Evolutionary conservation across 2,329 filamentous ascomycete genomes (phyloP), one percentile per base, ranked within the genome.

Genomic region (Sarocladium oryzae): DNA sequence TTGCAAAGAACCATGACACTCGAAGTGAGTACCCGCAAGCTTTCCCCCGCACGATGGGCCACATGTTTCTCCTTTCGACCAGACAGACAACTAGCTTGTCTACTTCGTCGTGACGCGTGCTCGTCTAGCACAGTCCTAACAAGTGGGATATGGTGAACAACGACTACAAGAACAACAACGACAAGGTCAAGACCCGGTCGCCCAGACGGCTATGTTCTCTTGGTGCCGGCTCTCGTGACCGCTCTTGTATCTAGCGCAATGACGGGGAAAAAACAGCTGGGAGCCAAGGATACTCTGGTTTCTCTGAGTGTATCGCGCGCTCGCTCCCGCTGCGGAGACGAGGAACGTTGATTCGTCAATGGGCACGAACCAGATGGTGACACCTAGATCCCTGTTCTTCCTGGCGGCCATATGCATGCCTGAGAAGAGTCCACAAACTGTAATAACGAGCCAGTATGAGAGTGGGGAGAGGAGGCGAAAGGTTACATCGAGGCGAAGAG

Each of bases 141-240:
- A 40, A 20, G 37, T 28, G 21, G 23, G 11, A 24, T 43, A 10
- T n/a, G n/a, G n/a, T n/a, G n/a, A n/a, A n/a, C n/a, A n/a, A n/a
- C n/a, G n/a, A n/a, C n/a, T n/a, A n/a, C n/a, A n/a, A n/a, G 40
- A 28, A 6, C 23, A 43, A 16, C 40, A 26, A 10, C 3, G n/a
- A 16, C 40, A 28, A 28, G 11, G 4, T 16, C 40, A 28, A 28
- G 40, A 26, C 23, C n/a, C 24, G 21, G 13, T 26, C 23, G 40
- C 40, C 40, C 40, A 43, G 40, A 24, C 40, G 40, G 40, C 40
- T 43, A 43, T 43, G 40, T n/a, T 26, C 21, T 43, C 40, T 43
- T 43, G 23, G 21, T 43, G 21, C 23, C 40, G 40, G 40, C 40
- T 43, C 21, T 26, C 26, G 40, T 43, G 13, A 28, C 23, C 40